A percentile compares a stretch with the other conserved stretches of the same genome.
These are phyloP conservation scores for Galeopsis tetrahit DNA, from an alignment of 257 asterid genomes.

Conservation along the genomic window DNA sequence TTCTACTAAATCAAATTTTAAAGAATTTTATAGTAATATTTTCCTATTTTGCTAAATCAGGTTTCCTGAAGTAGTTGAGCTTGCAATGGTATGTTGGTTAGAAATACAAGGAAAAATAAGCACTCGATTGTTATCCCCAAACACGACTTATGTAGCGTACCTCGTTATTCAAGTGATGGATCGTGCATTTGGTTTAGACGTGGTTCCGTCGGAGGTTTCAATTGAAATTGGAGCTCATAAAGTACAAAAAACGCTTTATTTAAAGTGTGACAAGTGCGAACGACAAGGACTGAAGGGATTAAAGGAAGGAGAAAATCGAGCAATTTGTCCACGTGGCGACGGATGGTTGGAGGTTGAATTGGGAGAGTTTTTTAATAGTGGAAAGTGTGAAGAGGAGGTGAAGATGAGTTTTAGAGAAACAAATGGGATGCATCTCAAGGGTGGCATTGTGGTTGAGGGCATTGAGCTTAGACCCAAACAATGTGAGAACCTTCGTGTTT, in stretches of 20 bases:
- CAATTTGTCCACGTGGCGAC: constrained; percentile 51
- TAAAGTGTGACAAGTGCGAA: constrained; percentile 28
- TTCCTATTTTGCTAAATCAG: constrained; percentile 3
- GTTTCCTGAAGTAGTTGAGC: constrained; percentile 43
- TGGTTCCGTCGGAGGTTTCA: constrained; percentile 48
- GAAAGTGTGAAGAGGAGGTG: constrained; percentile 47
- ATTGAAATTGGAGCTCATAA: constrained; percentile 44
- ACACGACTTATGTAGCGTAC: constrained; percentile 67
- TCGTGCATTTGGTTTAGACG: constrained; percentile 69
- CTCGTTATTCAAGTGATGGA: constrained; percentile 50
- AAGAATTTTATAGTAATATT: neutral
- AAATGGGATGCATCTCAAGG: constrained; percentile 69
- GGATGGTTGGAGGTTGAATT: constrained; percentile 79
- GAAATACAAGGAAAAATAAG: constrained; percentile 55
- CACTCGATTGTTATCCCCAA: constrained; percentile 50
- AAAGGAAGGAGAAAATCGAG: constrained; percentile 21
- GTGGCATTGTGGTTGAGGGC: constrained; percentile 77
- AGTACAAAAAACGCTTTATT: constrained; percentile 30
- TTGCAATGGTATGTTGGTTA: constrained; percentile 54
- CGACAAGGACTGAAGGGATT: neutral
- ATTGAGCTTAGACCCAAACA: constrained; percentile 76
- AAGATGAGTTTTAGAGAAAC: constrained; percentile 64
- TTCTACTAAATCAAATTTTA: neutral
- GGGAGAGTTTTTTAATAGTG: constrained; percentile 65
- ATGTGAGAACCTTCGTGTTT: neutral